Conservation (phyloP, 1,284 basidiomycete species). For the Microbotryum silenes-acaulis region DNA sequence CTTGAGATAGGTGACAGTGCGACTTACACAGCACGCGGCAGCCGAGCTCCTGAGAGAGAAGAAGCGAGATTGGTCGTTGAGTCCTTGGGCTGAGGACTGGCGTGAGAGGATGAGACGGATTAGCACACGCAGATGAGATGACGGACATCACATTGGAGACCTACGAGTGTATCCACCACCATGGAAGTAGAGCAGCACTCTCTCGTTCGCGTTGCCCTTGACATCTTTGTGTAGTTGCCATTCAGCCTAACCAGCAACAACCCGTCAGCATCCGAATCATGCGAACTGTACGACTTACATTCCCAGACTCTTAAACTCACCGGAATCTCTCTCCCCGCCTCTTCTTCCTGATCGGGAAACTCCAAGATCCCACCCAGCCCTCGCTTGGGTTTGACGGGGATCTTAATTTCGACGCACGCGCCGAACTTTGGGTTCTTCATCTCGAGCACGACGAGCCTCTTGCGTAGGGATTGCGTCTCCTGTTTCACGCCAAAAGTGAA, state of each 20-base stretch:
- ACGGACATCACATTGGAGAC: not conserved
- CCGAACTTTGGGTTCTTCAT: conserved; percentile 10
- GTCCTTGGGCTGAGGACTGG: conserved; percentile 11
- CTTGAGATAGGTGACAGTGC: too few species aligned
- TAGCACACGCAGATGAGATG: not conserved
- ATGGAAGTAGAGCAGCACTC: conserved; percentile 26
- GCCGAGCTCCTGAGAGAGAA: conserved; percentile 5
- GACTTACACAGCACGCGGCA: conserved; percentile 7
- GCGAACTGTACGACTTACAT: not conserved
- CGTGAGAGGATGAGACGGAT: too few species aligned
- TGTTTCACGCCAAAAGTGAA: not conserved
- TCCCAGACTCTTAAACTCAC: not conserved
- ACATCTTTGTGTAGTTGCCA: conserved; percentile 14
- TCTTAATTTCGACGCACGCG: not conserved
- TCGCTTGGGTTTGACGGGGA: conserved; percentile 5
- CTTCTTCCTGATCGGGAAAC: conserved; percentile 6
- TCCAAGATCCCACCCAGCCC: conserved; percentile 9
- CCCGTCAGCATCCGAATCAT: not conserved
- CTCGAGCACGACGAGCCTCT: not conserved
- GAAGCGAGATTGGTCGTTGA: conserved; percentile 16
- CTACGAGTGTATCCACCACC: conserved; percentile 21
- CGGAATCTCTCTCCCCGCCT: conserved; percentile 4
- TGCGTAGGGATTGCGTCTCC: not conserved
- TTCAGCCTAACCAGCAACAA: conserved; percentile 6
- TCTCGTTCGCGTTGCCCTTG: not conserved